Evolutionary conservation across 2,329 filamentous ascomycete genomes (phyloP), one percentile per base, ranked within the genome.

Genomic region (Colletotrichum shisoi): DNA sequence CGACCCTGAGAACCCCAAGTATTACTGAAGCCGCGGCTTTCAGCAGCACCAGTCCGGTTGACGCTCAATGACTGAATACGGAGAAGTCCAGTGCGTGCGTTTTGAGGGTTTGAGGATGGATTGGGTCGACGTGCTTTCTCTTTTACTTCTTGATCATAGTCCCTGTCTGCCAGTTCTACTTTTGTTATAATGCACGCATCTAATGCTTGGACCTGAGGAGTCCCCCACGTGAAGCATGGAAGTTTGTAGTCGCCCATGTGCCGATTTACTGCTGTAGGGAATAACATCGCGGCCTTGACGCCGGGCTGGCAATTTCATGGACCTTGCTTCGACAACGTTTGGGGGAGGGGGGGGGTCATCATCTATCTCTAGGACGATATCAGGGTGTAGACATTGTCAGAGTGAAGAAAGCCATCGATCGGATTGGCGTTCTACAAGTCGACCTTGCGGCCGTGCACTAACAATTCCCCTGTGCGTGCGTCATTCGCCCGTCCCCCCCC

Each of bases 1-100:
- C 17, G 84, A 87, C 65, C 84, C 83, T 0, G 72, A 81, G 64
- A 79, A 85, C 62, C 84, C 84, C 12, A 74, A 76, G 57, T 84
- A 83, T 69, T 85, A 84, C 74, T 82, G 74, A 59, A 15, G 4
- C 5, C 40, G n/a, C 7, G 15, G 17, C 24, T 57, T 37, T 3
- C 6, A 17, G 24, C 8, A 15, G 19, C 39, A 13, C 53, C 31
- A 12, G 8, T 56, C 24, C 27, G 24, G 3, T 57, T 45, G 27
- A 34, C 11, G 54, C 54, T 46, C 12, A 17, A 57, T 9, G 27
- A 13, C 15, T 34, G 27, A 11, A 6, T 17, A 13, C n/a, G n/a
- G 48, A 8, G 17, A 19, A 19, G 49, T 5, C 31, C 11, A 37
- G 11, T 19, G 17, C 6, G 17, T 13, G n/a, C 5, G 31, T 7